Conservation (phyloP, 192 early-diverging fungal species). For the Pilobolus umbonatus region DNA sequence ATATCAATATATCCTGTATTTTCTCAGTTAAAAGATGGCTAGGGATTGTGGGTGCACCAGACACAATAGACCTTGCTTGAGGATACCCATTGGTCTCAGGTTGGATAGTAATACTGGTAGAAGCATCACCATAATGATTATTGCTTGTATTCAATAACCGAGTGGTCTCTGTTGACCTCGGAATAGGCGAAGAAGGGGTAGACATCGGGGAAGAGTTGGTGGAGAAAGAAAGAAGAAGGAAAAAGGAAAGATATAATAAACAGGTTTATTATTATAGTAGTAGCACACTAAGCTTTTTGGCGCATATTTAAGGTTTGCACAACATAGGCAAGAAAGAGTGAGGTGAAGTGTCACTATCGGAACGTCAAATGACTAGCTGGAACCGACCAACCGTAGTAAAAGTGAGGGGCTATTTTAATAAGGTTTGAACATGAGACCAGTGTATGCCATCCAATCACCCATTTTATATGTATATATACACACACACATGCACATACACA, state of each 20-base stretch:
- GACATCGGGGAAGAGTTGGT: background rate
- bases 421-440: no score
- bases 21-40: slow-evolving; percentile 12
- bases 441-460: no score
- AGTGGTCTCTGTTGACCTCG: slow-evolving; percentile 2
- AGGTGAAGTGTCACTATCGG: no score
- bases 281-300: no score
- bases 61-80: background rate
- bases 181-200: slow-evolving; percentile 10
- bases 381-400: no score
- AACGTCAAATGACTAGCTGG: no score
- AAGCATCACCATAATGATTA: background rate
- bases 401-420: no score
- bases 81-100: slow-evolving; percentile 1
- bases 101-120: background rate
- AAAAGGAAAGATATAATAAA: background rate
- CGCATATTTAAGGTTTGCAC: no score
- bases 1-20: slow-evolving; percentile 18
- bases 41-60: background rate
- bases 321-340: no score
- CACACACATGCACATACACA: no score
- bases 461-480: no score
- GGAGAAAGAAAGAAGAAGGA: slow-evolving; percentile 8
- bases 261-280: no score
- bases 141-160: background rate